Percentiles rank a stretch among this genome's conserved stretches.
Evolutionary conservation across 2,329 filamentous ascomycete species (phyloP).

Genomic region (Knufia petricola): DNA sequence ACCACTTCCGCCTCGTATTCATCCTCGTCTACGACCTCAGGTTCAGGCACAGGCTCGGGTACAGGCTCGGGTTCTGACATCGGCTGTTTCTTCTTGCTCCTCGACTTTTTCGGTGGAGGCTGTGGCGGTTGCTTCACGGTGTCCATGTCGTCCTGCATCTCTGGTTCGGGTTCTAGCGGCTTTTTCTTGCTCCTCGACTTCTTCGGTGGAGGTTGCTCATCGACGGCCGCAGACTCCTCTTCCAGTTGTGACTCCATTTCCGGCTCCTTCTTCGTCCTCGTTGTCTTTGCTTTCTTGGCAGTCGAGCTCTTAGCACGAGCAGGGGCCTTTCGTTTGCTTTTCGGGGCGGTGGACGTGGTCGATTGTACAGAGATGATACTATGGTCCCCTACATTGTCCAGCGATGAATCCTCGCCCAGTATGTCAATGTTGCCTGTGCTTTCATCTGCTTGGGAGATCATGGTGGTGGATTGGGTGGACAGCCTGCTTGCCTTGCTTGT

Average conservation of each 20-base stretch:
- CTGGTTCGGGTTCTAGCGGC: slow-evolving; percentile 18
- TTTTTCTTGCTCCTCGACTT: slow-evolving; percentile 1
- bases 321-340: slow-evolving; percentile 37
- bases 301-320: slow-evolving; percentile 29
- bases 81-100: slow-evolving; percentile 16
- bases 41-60: slow-evolving; percentile 3
- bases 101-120: slow-evolving; percentile 17
- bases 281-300: slow-evolving; percentile 26
- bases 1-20: background rate
- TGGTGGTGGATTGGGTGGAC: slow-evolving; percentile 43
- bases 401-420: slow-evolving; percentile 31
- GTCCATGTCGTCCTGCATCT: slow-evolving; percentile 54
- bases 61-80: slow-evolving; percentile 26
- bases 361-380: slow-evolving; percentile 28
- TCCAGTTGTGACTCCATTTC: slow-evolving; percentile 29
- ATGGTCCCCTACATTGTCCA: slow-evolving; percentile 5
- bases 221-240: slow-evolving; percentile 24
- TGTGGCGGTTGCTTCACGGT: background rate
- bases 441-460: slow-evolving; percentile 41
- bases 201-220: background rate
- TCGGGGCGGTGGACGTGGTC: slow-evolving; percentile 34
- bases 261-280: slow-evolving; percentile 16
- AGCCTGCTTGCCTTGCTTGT: slow-evolving; percentile 60
- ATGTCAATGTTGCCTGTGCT: slow-evolving; percentile 40
- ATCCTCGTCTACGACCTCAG: too few relatives aligned